phyloP scores from a whole-genome alignment of 2,329 filamentous ascomycete genomes.

The Helotiales sp. region DNA sequence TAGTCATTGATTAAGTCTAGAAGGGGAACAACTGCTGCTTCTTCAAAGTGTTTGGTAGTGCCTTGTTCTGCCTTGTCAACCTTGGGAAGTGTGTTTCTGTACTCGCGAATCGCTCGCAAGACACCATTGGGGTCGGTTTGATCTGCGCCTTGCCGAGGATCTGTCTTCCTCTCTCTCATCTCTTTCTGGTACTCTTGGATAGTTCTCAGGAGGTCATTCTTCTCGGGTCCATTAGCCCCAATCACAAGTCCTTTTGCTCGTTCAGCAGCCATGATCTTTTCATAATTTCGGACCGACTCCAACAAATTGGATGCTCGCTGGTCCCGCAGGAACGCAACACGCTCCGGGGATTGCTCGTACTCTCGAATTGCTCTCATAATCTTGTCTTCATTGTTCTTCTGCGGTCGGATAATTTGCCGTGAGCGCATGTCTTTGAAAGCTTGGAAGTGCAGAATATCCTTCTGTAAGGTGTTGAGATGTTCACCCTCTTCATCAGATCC shows the following conservation, averaged over 20 bases:
- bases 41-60: neutral
- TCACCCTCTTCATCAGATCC: neutral
- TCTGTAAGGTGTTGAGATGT: neutral
- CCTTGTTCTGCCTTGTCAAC: neutral
- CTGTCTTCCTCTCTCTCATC: neutral
- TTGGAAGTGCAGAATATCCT: neutral
- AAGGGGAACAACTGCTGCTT: slow-evolving; percentile 9
- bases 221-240: neutral
- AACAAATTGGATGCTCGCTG: neutral
- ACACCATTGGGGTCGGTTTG: slow-evolving; percentile 9
- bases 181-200: slow-evolving; percentile 13
- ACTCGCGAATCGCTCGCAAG: slow-evolving; percentile 8
- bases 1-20: slow-evolving; percentile 8
- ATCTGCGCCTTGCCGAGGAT: neutral
- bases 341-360: neutral
- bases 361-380: slow-evolving; percentile 6
- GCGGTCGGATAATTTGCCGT: neutral
- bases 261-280: neutral
- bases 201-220: slow-evolving; percentile 1
- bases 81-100: neutral
- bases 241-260: neutral
- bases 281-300: neutral
- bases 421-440: neutral
- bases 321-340: neutral
- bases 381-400: neutral